Evolutionary conservation across 768 basidiomycete genomes (phyloP).

Genomic region (Crepidotus variabilis): DNA sequence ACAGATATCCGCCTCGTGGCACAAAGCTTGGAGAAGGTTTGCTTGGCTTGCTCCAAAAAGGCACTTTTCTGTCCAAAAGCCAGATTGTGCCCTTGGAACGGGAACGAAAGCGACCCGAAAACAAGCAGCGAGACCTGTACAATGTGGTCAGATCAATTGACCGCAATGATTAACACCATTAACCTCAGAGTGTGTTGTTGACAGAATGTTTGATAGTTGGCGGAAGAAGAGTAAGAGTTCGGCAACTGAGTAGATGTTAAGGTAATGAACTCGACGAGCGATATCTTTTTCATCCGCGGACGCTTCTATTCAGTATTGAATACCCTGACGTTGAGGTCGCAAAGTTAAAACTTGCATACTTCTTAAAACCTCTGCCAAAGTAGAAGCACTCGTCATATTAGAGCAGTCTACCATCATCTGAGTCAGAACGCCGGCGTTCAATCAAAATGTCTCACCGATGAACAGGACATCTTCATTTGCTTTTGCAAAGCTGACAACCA

Average conservation of each 20-base stretch:
- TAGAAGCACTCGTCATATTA: constrained; percentile 30
- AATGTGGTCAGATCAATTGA: not conserved
- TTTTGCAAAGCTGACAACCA: constrained; percentile 45
- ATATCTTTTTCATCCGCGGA: not conserved
- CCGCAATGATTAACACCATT: not conserved
- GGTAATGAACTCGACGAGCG: not conserved
- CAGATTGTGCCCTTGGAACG: constrained; percentile 52
- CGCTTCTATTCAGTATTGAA: not conserved
- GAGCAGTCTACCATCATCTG: not conserved
- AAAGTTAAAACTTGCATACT: too few relatives aligned
- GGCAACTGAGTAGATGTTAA: constrained; percentile 9
- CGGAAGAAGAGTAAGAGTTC: constrained; percentile 12
- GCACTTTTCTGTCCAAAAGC: constrained; percentile 32
- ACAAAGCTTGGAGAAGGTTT: constrained; percentile 46
- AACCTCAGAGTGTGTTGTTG: constrained; percentile 7
- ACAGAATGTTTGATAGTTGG: constrained; percentile 5
- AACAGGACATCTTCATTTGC: constrained; percentile 54
- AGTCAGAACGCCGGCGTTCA: not conserved
- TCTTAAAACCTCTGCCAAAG: constrained; percentile 21
- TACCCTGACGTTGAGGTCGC: constrained; percentile 16
- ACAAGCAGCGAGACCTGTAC: constrained; percentile 56
- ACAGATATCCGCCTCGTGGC: constrained; percentile 49
- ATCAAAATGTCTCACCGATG: constrained; percentile 44
- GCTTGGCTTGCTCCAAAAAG: constrained; percentile 50
- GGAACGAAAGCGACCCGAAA: constrained; percentile 64